phyloP scores from a whole-genome alignment of 352 stramenopile genomes.

The Hyaloperonospora arabidopsidis region DNA sequence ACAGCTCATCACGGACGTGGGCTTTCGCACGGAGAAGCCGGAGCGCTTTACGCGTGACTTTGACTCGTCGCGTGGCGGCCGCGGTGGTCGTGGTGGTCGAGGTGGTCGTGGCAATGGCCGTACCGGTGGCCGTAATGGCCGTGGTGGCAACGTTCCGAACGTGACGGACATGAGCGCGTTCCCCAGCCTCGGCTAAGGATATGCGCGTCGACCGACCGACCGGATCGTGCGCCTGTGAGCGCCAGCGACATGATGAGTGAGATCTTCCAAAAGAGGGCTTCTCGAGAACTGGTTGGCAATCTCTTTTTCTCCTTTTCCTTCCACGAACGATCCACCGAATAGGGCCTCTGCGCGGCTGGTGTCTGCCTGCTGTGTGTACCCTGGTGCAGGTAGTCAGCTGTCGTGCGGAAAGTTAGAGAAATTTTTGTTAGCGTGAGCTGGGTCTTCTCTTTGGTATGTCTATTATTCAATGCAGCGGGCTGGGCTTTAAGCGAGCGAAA shows the following conservation, averaged over 20 bases:
- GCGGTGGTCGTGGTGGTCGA: constrained; percentile 52
- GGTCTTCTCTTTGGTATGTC: constrained; percentile 55
- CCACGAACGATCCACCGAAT: constrained; percentile 55
- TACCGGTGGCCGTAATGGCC: constrained; percentile 28
- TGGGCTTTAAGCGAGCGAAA: constrained; percentile 51
- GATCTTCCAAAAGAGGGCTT: constrained; percentile 37
- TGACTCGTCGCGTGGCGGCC: constrained; percentile 38
- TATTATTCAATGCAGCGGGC: constrained; percentile 73
- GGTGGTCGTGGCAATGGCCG: constrained; percentile 41
- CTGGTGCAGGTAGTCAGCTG: constrained; percentile 24
- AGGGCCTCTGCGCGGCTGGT: constrained; percentile 43
- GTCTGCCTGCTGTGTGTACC: constrained; percentile 35
- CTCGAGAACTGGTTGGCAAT: constrained; percentile 34
- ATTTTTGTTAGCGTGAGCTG: constrained; percentile 57
- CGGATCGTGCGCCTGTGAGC: constrained; percentile 28
- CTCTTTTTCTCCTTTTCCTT: constrained; percentile 50
- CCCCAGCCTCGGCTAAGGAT: constrained; percentile 68
- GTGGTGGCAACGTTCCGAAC: constrained; percentile 43
- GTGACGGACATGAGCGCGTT: constrained; percentile 81
- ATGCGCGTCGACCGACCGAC: constrained; percentile 17
- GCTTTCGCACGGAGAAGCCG: constrained; percentile 62
- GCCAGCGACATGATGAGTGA: constrained; percentile 51
- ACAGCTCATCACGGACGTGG: constrained; percentile 84
- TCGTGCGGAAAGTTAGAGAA: constrained; percentile 70
- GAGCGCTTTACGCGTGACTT: constrained; percentile 66